Evolutionary conservation across 108 stramenopile species (phyloP).

Genomic region (Skeletonema marinoi): DNA sequence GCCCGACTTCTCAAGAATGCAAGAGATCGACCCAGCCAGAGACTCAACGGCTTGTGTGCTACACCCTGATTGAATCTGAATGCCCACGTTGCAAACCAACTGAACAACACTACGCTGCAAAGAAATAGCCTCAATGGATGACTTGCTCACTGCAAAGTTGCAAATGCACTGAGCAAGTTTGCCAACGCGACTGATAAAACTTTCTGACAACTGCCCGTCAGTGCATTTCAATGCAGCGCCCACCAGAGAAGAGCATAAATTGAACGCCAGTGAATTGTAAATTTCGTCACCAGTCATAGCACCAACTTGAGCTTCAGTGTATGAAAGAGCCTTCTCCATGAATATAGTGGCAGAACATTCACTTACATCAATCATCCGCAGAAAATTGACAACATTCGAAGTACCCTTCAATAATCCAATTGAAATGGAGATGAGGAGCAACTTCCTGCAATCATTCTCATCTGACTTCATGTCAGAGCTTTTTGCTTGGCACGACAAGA

Average conservation of each 20-base stretch:
- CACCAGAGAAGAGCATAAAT: constrained; percentile 16
- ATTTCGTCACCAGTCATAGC: neutral
- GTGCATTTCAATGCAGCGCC: neutral
- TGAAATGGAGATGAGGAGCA: neutral
- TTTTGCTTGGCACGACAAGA: neutral
- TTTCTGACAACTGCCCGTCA: constrained; percentile 14
- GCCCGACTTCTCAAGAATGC: constrained; percentile 9
- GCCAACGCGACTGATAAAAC: constrained; percentile 10
- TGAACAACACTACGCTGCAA: constrained; percentile 13
- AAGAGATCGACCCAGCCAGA: constrained; percentile 22
- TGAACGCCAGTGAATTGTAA: neutral
- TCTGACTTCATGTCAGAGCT: neutral
- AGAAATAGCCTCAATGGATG: neutral
- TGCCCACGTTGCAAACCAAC: constrained; percentile 15
- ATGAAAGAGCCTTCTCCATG: neutral
- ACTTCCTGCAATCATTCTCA: neutral
- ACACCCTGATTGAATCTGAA: constrained; percentile 8
- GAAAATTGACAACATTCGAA: neutral
- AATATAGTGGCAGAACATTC: neutral
- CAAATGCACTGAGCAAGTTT: constrained; percentile 1
- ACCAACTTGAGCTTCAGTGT: neutral
- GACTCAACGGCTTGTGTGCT: constrained; percentile 4
- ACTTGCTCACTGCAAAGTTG: constrained; percentile 1
- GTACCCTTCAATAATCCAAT: neutral
- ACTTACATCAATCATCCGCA: neutral